These are phyloP conservation scores for Pyricularia pennisetigena DNA, from an alignment of 2,329 filamentous ascomycete genomes.

Conservation along the genomic window DNA sequence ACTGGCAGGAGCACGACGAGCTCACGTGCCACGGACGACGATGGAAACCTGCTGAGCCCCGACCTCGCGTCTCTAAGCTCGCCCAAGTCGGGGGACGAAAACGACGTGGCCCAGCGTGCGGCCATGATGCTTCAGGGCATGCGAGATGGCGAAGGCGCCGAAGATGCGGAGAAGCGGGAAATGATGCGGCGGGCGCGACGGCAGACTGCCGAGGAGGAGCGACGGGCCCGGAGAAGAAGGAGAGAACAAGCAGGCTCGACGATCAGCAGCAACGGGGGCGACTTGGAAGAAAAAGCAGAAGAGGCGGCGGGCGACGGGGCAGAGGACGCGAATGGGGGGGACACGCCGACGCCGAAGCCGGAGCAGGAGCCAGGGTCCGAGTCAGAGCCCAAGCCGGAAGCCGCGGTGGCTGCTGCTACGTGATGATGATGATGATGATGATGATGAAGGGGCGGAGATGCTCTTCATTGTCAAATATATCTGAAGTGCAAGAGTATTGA, in stretches of 20 bases:
- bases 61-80: constrained; percentile 13
- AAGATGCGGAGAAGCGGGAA: constrained; percentile 43
- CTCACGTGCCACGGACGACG: constrained; percentile 32
- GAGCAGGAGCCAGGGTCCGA: not conserved
- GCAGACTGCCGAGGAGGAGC: constrained; percentile 72
- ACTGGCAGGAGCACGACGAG: constrained; percentile 19
- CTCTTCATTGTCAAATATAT: not conserved
- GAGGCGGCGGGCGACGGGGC: constrained; percentile 7
- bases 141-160: constrained; percentile 51
- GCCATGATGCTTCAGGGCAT: constrained; percentile 78
- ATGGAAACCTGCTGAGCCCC: constrained; percentile 43
- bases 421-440: not conserved
- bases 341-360: constrained; percentile 13
- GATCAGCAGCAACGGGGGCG: constrained; percentile 39
- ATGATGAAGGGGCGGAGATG: not conserved
- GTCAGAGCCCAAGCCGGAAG: constrained; percentile 10
- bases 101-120: constrained; percentile 79
- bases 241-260: constrained; percentile 46
- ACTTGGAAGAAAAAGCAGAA: constrained; percentile 20
- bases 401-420: constrained; percentile 6
- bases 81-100: constrained; percentile 37
- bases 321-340: constrained; percentile 7
- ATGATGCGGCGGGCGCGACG: constrained; percentile 50
- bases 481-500: not conserved
- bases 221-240: constrained; percentile 55